Evolutionary conservation across 2,329 filamentous ascomycete genomes (phyloP), one percentile per base, ranked within the genome.

Genomic region (Fusarium secorum): DNA sequence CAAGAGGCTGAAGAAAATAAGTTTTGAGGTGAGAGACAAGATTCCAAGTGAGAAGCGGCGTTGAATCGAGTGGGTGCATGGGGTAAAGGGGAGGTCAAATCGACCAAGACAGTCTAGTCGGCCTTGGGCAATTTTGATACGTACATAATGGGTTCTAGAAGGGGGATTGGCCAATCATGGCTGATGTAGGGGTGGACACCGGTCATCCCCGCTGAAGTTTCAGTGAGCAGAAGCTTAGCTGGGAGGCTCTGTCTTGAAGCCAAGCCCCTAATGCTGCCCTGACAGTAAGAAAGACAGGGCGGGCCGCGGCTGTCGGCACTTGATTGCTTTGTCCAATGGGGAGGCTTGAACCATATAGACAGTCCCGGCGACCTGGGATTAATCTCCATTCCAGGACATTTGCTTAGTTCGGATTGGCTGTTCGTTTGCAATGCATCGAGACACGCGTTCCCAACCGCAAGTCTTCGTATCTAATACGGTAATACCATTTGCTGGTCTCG

Each of bases 311-410:
- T 26, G 20, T 48, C 61, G 46, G 67, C 52, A 66, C 51, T 65
- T 70, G 33, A 28, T 30, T 28, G 3, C 14, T 6, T 33, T 17
- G 18, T 46, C 68, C 68, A 70, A 71, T 71, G 22, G 20, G 20
- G 24, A 35, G n/a, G 3, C 54, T 20, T 8, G 7, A 63, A 35
- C 26, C 15, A 42, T 57, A 70, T 54, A 46, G 56, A 55, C 41
- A 48, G 45, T 52, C 35, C 60, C 46, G 28, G 22, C 41, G 51
- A 39, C 44, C 52, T 70, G 57, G 68, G 42, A 66, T 57, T 22
- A 64, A 49, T 70, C 70, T 55, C 68, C 64, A 52, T 71, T 69
- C 68, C 68, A 57, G 69, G 69, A 46, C 46, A 49, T 39, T 57
- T 59, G 38, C 69, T 62, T 32, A 49, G 30, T 36, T 48, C 22